Conservation (phyloP, 2,329 filamentous ascomycete genomes). For the Furcasterigmium sp. region DNA sequence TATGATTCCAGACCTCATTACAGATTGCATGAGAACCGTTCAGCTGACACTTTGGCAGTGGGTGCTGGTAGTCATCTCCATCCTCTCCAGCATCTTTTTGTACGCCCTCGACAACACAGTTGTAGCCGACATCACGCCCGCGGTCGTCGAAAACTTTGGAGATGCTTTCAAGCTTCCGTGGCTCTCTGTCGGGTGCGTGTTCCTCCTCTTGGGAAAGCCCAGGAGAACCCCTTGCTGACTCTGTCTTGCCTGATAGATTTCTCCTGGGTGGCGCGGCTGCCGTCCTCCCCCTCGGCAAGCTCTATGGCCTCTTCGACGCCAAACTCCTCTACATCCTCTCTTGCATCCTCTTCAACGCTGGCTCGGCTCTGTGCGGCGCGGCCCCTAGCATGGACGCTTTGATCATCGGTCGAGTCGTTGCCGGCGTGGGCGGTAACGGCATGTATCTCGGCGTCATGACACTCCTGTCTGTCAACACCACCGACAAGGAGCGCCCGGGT, state of each 20-base stretch:
- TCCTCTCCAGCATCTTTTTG: slow-evolving; percentile 20
- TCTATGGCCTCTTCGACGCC: slow-evolving; percentile 24
- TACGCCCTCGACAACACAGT: slow-evolving; percentile 38
- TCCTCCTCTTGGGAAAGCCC: not conserved
- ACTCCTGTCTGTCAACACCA: slow-evolving; percentile 15
- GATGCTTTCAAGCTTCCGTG: not conserved
- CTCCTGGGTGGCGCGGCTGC: too few relatives aligned
- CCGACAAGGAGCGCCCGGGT: slow-evolving; percentile 15
- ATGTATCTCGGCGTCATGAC: slow-evolving; percentile 27
- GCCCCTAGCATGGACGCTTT: slow-evolving; percentile 36
- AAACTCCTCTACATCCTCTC: slow-evolving; percentile 24
- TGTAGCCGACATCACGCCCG: slow-evolving; percentile 37
- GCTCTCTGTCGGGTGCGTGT: not conserved
- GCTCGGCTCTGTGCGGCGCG: slow-evolving; percentile 31
- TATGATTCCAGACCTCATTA: too few relatives aligned
- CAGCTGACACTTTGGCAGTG: too few relatives aligned
- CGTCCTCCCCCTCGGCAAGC: slow-evolving; percentile 6
- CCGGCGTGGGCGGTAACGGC: slow-evolving; percentile 34
- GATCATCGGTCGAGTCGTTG: slow-evolving; percentile 37
- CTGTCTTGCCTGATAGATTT: too few relatives aligned
- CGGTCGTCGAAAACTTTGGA: not conserved
- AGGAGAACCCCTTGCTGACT: too few relatives aligned
- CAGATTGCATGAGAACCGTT: too few relatives aligned
- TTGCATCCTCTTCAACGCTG: slow-evolving; percentile 16
- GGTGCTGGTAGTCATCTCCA: slow-evolving; percentile 11